Evolutionary conservation across 768 basidiomycete genomes (phyloP), one percentile per base, ranked within the genome.

Genomic region (Pleurotus tuber-regium): DNA sequence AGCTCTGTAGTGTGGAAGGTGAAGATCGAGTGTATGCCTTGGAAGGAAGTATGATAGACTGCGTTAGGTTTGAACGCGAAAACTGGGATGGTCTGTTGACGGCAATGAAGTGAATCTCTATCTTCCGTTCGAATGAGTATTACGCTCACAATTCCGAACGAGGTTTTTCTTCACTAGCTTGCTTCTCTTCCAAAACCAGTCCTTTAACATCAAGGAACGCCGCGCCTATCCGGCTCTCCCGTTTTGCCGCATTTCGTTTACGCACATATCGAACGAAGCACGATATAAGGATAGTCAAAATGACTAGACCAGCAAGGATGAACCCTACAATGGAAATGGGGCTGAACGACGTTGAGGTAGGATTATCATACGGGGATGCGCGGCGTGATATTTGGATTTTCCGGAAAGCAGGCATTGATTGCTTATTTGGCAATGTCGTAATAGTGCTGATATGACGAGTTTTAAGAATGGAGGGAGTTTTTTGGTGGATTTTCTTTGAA

Each of bases 11-110:
- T 28, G 69, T 62, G 44, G 60, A 60, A 55, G 63, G 60, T 14
- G 59, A 54, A 8, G 70, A 63, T 28, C 66, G 70, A 21, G 70
- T 55, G 52, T 79, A 63, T 18, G 72, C 70, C 58, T 73, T 78
- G 12, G 73, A 70, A 8, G 87, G 87, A 52, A 87, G 69, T 21
- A 80, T 56, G 49, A 87, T 69, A 35, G 71, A 71, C 10, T 67
- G 54, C 21, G 75, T 72, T 40, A 83, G 50, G 36, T 73, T 68
- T 9, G 61, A 57, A 33, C 79, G 69, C 14, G 79, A 79, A 63
- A 80, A 63, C 24, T 46, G 54, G 56, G 57, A 56, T 23, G 54
- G 52, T n/a, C n/a, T n/a, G 10, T 21, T 41, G 26, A 48, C 16
- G 41, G 48, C 33, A 43, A 41, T 53, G 23, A 57, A 40, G 40